Base-by-base conservation (phyloP, 2,329 filamentous ascomycete genomes). In the Alternaria brassicicola region DNA sequence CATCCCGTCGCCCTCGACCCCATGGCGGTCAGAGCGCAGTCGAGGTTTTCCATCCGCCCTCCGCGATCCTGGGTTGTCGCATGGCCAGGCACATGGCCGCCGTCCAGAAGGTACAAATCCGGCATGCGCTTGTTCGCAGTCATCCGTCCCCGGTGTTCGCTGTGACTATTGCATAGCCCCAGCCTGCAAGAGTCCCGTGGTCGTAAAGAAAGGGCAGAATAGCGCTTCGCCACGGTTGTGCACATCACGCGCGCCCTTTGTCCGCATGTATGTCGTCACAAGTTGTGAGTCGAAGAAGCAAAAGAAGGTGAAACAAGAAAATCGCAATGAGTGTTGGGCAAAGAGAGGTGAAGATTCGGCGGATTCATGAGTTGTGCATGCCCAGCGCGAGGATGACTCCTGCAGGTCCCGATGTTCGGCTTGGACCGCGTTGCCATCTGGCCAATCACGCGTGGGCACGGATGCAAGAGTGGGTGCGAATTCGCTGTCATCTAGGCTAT, bases 401-500 rank as follows among this genome's bases (percentile, higher is more conserved):
- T 57, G 52, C 43, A 36, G 55, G 41, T 60, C 63, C 43, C 71
- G 67, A 68, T 63, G 55, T 68, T 70, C 65, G 68, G 65, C 65
- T 57, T 67, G 17, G 35, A 38, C 35, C 35, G 35, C 35, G 35
- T 17, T 65, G 67, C 63, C 71, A 70, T 67, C 62, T 62, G 67
- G 58, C 71, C 67, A 74, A 72, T 74, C 68, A 73, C 42, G 59
- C 57, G 56, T 33, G 50, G 52, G 63, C 66, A 69, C 68, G 63
- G 62, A 58, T 55, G 46, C 62, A 58, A 41, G 39, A 53, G 55
- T 49, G 58, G 58, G 59, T 63, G 61, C 57, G 51, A 42, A 62
- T 67, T 61, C 53, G 64, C 57, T 66, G 62, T 62, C 63, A 57
- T 60, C 52, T 43, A 48, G 47, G 62, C 55, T 65, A 48, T 62